Evolutionary conservation across 2,329 filamentous ascomycete species (phyloP).

Genomic region (Aureobasidium lini): DNA sequence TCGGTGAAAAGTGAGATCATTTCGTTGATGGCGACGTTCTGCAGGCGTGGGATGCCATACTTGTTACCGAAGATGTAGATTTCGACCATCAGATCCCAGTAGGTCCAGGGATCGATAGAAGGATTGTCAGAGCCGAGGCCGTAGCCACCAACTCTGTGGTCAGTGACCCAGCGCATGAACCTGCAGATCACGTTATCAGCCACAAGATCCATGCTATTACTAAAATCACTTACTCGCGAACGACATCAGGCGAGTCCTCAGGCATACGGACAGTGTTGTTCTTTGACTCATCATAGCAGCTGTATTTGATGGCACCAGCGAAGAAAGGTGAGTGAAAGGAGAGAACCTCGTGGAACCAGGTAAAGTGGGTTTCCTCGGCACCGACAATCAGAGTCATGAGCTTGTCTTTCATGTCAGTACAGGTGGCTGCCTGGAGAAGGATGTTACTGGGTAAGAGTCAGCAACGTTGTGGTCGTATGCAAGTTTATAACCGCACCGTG

Average conservation of each 20-base stretch:
- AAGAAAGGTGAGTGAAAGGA: conserved; percentile 1
- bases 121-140: neutral
- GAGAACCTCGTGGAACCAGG: neutral
- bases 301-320: neutral
- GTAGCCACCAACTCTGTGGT: neutral
- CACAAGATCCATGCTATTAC: neutral
- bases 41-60: neutral
- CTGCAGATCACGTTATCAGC: neutral
- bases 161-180: conserved; percentile 1
- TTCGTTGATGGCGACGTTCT: conserved; percentile 3
- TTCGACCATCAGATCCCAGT: neutral
- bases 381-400: neutral
- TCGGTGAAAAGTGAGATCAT: neutral
- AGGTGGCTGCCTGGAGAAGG: neutral
- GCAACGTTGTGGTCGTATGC: too few relatives aligned
- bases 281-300: neutral
- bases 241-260: neutral
- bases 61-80: conserved; percentile 3
- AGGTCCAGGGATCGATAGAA: neutral
- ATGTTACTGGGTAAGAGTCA: neutral
- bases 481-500: neutral
- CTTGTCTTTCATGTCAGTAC: neutral
- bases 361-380: neutral
- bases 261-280: neutral
- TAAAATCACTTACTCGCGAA: neutral